A percentile compares a stretch with the other conserved stretches of the same genome.
Evolutionary conservation across 1,284 basidiomycete species (phyloP).

Genomic region (Ceraceosorus bombacis): DNA sequence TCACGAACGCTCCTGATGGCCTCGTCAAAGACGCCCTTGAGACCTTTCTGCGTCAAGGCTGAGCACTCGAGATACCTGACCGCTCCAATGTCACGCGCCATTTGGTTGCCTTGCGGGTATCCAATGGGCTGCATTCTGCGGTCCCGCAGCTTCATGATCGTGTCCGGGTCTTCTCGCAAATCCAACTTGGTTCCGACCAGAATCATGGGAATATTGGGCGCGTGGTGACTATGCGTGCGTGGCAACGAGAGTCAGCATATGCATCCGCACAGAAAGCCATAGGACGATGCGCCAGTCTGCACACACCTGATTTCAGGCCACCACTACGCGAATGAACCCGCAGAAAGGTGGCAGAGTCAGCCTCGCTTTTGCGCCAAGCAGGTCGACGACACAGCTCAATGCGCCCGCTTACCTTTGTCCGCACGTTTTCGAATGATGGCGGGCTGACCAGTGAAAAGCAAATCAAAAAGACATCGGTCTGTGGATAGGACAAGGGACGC

Average conservation of each 20-base stretch:
- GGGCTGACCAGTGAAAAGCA: slow-evolving; percentile 97
- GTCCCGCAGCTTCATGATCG: slow-evolving; percentile 85
- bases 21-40: slow-evolving; percentile 48
- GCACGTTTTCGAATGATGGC: slow-evolving; percentile 95
- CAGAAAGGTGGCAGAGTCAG: not conserved
- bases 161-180: slow-evolving; percentile 84
- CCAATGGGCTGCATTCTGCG: slow-evolving; percentile 89
- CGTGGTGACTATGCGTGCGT: slow-evolving; percentile 65
- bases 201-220: slow-evolving; percentile 82
- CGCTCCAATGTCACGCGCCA: slow-evolving; percentile 88
- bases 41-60: slow-evolving; percentile 86
- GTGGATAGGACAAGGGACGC: slow-evolving; percentile 93
- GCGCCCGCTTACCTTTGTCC: slow-evolving; percentile 65
- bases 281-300: not conserved
- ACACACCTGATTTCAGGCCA: slow-evolving; percentile 47
- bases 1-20: slow-evolving; percentile 41
- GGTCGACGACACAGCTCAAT: too few species aligned
- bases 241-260: slow-evolving; percentile 3
- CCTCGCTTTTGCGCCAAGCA: too few species aligned
- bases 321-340: slow-evolving; percentile 45
- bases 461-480: slow-evolving; percentile 98
- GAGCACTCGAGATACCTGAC: slow-evolving; percentile 90
- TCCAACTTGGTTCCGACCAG: slow-evolving; percentile 97
- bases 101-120: slow-evolving; percentile 78
- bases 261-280: too few species aligned